Evolutionary conservation across 2,329 filamentous ascomycete genomes (phyloP), one percentile per base, ranked within the genome.

Genomic region (Bipolaris gigantea): DNA sequence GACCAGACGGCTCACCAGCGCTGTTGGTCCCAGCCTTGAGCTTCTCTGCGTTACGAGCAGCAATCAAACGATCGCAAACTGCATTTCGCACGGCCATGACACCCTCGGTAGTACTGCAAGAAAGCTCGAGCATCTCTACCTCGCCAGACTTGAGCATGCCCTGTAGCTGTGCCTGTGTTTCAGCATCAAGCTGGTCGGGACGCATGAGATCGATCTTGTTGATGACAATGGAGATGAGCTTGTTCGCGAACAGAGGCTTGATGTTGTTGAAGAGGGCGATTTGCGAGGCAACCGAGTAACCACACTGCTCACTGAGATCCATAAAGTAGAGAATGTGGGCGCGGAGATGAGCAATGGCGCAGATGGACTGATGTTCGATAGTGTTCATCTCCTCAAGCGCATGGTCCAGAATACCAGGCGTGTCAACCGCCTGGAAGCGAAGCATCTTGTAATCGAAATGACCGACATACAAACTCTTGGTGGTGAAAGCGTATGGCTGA

Each of bases 361-460:
- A 97, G 65, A 99, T 97, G 58, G 89, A 89, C 81, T 97, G 94
- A 91, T 97, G 97, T 78, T 99, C 94, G 72, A 99, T 99, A 3
- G 94, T 97, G 79, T 97, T 73, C 94, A 97, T 99, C 80, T 97
- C 94, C 78, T 97, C 94, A 8, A 99, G 85, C 33, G 93, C 92
- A 75, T 99, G 94, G 68, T 99, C 94, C 57, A 99, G 80, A 64
- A 99, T 96, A 81, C 94, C 94, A n/a, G 93, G 93, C 10, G 94
- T 99, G 77, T 99, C 94, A 66, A 99, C 97, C 25, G 92, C 92
- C 79, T 92, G 89, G 79, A 92, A 92, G 59, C 90, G 84, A 36
- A 63, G 92, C 79, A 93, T 94, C 79, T 96, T 96, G 83, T 96
- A 97, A 79, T 97, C 94, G 73, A 97, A 97, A 78, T 99, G 94